These are phyloP conservation scores for Radiomyces spectabilis DNA, from an alignment of 192 early-diverging fungal genomes.

Conservation along the genomic window DNA sequence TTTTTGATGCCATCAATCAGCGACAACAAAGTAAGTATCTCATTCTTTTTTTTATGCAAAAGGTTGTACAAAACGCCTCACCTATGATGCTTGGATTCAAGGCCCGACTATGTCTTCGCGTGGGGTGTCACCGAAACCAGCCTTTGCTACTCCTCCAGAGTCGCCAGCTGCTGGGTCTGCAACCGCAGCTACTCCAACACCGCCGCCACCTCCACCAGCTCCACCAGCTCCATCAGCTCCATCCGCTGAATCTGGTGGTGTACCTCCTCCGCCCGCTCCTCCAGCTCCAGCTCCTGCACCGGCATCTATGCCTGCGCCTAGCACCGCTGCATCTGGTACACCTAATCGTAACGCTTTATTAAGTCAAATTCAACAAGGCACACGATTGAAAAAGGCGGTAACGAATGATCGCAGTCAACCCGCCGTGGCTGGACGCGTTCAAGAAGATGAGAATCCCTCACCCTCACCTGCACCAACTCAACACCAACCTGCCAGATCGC, in stretches of 20 bases:
- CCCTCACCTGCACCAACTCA: slow-evolving; percentile 3
- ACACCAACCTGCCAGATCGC: background rate
- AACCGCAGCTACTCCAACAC: background rate
- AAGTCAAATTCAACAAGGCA: slow-evolving; percentile 64
- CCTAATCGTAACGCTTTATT: slow-evolving; percentile 49
- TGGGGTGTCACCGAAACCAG: slow-evolving; percentile 7
- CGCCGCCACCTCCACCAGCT: background rate
- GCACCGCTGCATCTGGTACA: slow-evolving; percentile 4
- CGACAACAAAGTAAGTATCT: slow-evolving; percentile 2
- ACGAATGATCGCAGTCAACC: slow-evolving; percentile 59
- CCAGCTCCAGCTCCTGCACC: slow-evolving; percentile 5
- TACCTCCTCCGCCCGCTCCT: background rate
- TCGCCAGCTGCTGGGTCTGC: background rate
- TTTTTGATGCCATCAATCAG: slow-evolving; percentile 20
- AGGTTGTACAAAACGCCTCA: background rate
- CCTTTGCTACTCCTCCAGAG: slow-evolving; percentile 6
- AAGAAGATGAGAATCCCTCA: slow-evolving; percentile 19
- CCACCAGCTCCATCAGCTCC: slow-evolving; percentile 1
- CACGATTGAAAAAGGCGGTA: slow-evolving; percentile 46
- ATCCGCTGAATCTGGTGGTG: background rate
- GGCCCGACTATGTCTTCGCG: slow-evolving; percentile 5
- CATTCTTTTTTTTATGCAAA: background rate
- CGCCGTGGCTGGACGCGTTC: slow-evolving; percentile 29
- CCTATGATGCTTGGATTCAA: background rate
- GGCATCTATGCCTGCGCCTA: background rate